Conservation (phyloP, 371 early-diverging fungal species). For the Mucor velutinosus region DNA sequence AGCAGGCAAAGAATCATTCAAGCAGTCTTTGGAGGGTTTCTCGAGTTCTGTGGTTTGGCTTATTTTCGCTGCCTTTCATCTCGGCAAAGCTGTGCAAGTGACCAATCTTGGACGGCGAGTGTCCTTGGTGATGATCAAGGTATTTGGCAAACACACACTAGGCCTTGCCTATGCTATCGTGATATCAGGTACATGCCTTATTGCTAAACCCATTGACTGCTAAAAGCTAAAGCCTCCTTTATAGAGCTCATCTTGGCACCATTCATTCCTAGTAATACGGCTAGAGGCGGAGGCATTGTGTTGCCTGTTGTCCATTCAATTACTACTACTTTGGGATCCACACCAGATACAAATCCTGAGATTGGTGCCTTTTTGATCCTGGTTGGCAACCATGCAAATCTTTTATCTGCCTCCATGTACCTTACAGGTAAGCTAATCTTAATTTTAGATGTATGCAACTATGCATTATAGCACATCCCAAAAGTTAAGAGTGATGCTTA, state of each 20-base stretch:
- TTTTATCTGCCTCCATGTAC: constrained; percentile 67
- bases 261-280: constrained; percentile 76
- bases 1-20: constrained; percentile 58
- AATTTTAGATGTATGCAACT: neutral
- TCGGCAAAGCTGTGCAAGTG: constrained; percentile 66
- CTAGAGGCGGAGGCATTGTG: constrained; percentile 74
- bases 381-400: constrained; percentile 62
- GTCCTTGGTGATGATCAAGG: constrained; percentile 53
- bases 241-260: constrained; percentile 65
- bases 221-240: neutral
- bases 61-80: constrained; percentile 73
- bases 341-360: constrained; percentile 32
- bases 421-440: constrained; percentile 48
- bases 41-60: constrained; percentile 68
- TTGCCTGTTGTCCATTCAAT: constrained; percentile 70
- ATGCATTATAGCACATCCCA: neutral
- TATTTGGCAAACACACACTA: constrained; percentile 56
- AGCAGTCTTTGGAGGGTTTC: constrained; percentile 60
- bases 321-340: constrained; percentile 53
- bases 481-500: neutral
- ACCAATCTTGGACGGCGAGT: constrained; percentile 62
- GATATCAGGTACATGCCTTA: constrained; percentile 41
- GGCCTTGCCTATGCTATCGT: constrained; percentile 67
- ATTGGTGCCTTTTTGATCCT: constrained; percentile 58
- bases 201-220: too few relatives aligned